These are phyloP conservation scores for Excoecaria agallocha DNA, from an alignment of 345 rosid species.

Conservation along the genomic window DNA sequence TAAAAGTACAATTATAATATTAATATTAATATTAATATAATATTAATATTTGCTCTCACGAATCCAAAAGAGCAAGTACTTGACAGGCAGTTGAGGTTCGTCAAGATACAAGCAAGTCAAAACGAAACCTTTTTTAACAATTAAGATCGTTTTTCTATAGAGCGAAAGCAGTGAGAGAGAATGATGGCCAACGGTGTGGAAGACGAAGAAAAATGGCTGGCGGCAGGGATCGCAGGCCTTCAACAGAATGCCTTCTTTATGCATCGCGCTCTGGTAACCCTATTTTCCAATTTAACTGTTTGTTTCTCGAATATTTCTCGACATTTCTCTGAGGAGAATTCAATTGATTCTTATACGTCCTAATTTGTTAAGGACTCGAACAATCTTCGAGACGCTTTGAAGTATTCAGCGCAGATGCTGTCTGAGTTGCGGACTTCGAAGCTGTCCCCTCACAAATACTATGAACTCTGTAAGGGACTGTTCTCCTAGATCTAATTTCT, in stretches of 20 bases:
- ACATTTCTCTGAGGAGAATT: not conserved
- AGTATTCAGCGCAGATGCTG: constrained; percentile 98
- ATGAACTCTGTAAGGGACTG: constrained; percentile 71
- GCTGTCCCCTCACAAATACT: constrained; percentile 96
- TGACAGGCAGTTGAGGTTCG: constrained; percentile 30
- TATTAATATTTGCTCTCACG: no score
- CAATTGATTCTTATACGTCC: constrained; percentile 14
- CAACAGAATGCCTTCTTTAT: constrained; percentile 96
- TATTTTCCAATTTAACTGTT: constrained; percentile 3
- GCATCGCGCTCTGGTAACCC: constrained; percentile 94
- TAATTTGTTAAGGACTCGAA: constrained; percentile 75
- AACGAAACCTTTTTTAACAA: constrained; percentile 29
- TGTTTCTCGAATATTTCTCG: constrained; percentile 11
- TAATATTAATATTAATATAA: no score
- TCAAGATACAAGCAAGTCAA: constrained; percentile 26
- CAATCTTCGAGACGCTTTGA: constrained; percentile 92
- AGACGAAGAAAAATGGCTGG: constrained; percentile 96
- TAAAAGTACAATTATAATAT: no score
- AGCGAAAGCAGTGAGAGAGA: constrained; percentile 18
- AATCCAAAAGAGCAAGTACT: constrained; percentile 15
- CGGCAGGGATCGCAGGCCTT: constrained; percentile 88
- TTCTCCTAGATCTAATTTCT: constrained; percentile 22
- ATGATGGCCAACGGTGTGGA: constrained; percentile 90
- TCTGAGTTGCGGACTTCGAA: constrained; percentile 96
- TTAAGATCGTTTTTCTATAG: constrained; percentile 12